phyloP scores from a whole-genome alignment of 2,329 filamentous ascomycete genomes.

The Pseudocercospora fuligena region DNA sequence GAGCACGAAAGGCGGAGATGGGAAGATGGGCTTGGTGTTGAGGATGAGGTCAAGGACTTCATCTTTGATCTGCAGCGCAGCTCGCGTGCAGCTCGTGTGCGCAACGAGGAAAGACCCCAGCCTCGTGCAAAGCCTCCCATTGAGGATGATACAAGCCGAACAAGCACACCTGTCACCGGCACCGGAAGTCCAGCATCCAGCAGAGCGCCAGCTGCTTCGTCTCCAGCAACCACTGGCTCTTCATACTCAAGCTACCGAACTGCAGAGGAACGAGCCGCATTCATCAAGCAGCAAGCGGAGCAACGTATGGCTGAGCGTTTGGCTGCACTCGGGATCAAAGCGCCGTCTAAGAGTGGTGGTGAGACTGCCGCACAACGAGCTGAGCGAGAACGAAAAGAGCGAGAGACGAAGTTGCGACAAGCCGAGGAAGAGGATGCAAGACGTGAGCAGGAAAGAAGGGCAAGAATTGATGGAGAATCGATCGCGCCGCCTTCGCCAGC shows the following conservation, averaged over 20 bases:
- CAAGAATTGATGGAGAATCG: constrained; percentile 79
- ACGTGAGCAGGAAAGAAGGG: constrained; percentile 84
- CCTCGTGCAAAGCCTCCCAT: constrained; percentile 23
- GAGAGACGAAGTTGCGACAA: constrained; percentile 82
- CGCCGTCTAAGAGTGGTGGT: constrained; percentile 71
- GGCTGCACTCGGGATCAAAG: constrained; percentile 88
- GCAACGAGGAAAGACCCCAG: constrained; percentile 58
- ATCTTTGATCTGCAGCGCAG: constrained; percentile 94
- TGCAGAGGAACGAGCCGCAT: constrained; percentile 89
- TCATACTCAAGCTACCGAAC: constrained; percentile 86
- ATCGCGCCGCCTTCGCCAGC: constrained; percentile 61
- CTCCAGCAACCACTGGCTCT: constrained; percentile 58
- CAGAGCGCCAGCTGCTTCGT: constrained; percentile 39
- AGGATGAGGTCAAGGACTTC: constrained; percentile 96
- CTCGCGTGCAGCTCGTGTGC: constrained; percentile 74
- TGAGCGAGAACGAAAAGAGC: constrained; percentile 85
- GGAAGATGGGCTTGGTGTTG: constrained; percentile 94
- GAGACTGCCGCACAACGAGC: constrained; percentile 83
- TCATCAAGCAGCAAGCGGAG: constrained; percentile 96
- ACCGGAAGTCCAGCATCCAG: constrained; percentile 39
- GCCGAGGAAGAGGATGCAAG: constrained; percentile 93
- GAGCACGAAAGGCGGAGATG: constrained; percentile 92
- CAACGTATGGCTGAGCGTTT: constrained; percentile 95
- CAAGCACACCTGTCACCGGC: constrained; percentile 33
- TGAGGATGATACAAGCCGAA: constrained; percentile 38